Percentiles rank a stretch among this genome's conserved stretches.
phyloP scores from a whole-genome alignment of 331 rosid species.

The Pyracantha coccinea region DNA sequence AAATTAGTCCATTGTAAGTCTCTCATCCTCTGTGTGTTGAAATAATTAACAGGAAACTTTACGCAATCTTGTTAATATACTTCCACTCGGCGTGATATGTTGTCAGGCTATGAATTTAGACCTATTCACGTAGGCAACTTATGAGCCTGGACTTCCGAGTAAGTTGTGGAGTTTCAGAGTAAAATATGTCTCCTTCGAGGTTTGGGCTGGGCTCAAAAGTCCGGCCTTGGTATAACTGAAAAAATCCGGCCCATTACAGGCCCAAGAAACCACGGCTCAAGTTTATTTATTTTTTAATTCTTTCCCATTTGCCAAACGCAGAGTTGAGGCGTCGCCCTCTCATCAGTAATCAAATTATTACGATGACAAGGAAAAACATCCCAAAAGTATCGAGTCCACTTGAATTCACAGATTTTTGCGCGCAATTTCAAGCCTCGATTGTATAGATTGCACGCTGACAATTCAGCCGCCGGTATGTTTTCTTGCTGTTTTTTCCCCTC shows the following conservation, averaged over 20 bases:
- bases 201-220: neutral
- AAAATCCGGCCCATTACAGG: neutral
- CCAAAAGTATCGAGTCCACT: neutral
- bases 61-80: no score
- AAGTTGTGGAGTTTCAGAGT: no score
- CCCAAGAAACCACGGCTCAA: neutral
- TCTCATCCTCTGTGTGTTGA: no score
- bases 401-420: neutral
- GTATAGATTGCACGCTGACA: neutral
- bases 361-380: neutral
- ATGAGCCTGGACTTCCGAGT: no score
- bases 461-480: neutral
- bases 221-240: neutral
- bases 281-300: fast-evolving
- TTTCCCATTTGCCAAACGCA: neutral
- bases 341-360: neutral
- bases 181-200: no score
- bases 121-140: no score
- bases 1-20: neutral
- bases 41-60: no score
- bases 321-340: neutral
- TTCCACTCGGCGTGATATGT: no score
- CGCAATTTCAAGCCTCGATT: neutral
- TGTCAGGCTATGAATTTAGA: no score
- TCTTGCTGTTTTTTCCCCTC: neutral